phyloP scores from a whole-genome alignment of 441 rosid species.

The Croton laevigatus region DNA sequence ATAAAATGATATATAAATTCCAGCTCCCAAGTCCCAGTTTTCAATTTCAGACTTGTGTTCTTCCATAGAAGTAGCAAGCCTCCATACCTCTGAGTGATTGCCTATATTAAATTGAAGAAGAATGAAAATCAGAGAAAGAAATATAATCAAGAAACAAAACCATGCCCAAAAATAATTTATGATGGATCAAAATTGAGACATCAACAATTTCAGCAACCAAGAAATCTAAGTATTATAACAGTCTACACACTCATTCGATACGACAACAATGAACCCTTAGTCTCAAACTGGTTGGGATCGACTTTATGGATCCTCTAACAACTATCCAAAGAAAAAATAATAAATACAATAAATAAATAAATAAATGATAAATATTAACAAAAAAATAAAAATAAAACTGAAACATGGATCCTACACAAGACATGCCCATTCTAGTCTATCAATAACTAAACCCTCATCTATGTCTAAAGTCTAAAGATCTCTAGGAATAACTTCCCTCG shows the following conservation, averaged over 20 bases:
- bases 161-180: not conserved
- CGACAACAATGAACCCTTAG: no score
- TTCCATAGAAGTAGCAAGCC: slow-evolving; percentile 78
- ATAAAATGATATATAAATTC: slow-evolving; percentile 73
- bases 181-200: not conserved
- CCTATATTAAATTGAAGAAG: slow-evolving; percentile 44
- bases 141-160: not conserved
- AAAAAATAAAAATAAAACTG: no score
- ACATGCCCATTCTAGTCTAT: no score
- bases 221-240: not conserved
- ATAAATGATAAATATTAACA: no score
- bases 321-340: no score
- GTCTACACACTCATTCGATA: not conserved
- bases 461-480: no score
- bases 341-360: no score
- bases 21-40: slow-evolving; percentile 97
- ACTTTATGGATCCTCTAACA: no score
- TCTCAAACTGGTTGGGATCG: no score
- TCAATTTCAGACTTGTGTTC: slow-evolving; percentile 90
- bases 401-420: no score
- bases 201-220: not conserved
- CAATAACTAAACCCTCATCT: no score
- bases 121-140: slow-evolving; percentile 8
- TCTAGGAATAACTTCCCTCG: no score
- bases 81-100: slow-evolving; percentile 74